Conservation (phyloP, 768 basidiomycete genomes). For the Pleurotus ostreatus region DNA sequence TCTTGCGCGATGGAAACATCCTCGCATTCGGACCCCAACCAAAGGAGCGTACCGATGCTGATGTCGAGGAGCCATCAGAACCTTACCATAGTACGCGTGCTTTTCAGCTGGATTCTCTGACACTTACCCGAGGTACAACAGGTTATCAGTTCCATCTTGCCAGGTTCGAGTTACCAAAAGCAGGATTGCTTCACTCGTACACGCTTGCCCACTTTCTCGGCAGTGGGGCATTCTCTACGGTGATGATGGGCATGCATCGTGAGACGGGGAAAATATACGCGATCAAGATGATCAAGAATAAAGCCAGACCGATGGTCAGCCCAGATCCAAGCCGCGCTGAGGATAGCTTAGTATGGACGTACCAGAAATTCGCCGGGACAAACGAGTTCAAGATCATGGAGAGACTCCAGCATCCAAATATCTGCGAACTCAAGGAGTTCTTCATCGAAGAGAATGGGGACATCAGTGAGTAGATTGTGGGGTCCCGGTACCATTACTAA, state of each 20-base stretch:
- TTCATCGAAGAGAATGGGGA: conserved; percentile 63
- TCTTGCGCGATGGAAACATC: conserved; percentile 79
- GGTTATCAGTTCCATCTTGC: conserved; percentile 72
- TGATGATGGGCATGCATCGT: conserved; percentile 77
- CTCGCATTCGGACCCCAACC: conserved; percentile 72
- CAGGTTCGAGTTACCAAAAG: conserved; percentile 41
- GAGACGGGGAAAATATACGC: conserved; percentile 73
- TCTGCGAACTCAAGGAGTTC: conserved; percentile 75
- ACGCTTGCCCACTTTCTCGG: conserved; percentile 73
- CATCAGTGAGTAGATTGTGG: conserved; percentile 42
- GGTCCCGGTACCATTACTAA: no score
- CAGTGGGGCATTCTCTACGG: conserved; percentile 88
- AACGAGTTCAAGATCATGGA: conserved; percentile 80
- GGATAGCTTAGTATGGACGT: conserved; percentile 34
- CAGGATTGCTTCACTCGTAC: conserved; percentile 60
- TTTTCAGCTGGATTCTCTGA: background rate
- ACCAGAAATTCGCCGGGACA: conserved; percentile 3
- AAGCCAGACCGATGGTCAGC: conserved; percentile 23
- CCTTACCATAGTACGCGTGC: background rate
- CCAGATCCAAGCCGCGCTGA: conserved; percentile 22
- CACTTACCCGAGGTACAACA: conserved; percentile 18
- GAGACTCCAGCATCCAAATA: conserved; percentile 72
- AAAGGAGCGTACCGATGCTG: conserved; percentile 38
- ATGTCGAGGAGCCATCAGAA: conserved; percentile 70
- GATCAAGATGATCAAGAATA: conserved; percentile 76